Evolutionary conservation across 75 land plant genomes (phyloP), one percentile per base, ranked within the genome.

Genomic region (Pinus tabuliformis): DNA sequence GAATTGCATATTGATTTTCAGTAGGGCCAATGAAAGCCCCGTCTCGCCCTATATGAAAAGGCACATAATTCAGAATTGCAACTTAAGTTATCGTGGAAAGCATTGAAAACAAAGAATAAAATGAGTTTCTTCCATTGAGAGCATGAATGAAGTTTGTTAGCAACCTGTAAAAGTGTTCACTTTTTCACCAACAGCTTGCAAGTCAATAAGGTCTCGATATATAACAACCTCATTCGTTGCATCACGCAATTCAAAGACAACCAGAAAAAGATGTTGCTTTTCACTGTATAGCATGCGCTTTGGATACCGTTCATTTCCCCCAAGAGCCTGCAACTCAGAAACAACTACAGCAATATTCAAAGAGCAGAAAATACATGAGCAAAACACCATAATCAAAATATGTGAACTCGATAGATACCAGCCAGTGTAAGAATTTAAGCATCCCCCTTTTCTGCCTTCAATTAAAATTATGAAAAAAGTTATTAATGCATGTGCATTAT

Each of bases 211-310:
- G 62, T 97, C 99, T 79, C 93, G 84, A 82, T 97, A 95, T 42
- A 97, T 72, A 16, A 92, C 96, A 18, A 97, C 92, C 81, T 97
- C 99, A 88, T 86, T 89, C 21, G 86, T 75, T 71, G 90, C 59
- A 59, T 77, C 86, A 42, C 86, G 79, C 58, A 86, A 80, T 76
- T 95, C 99, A 81, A 95, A 97, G 76, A 92, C 86, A 59, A 91
- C 91, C 56, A 97, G 88, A 86, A 95, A 97, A 16, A 97, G 61
- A 66, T 91, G 93, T 75, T 91, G 98, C 82, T 91, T 94, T 76
- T 81, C 85, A 84, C 99, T 95, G 77, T 93, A 86, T 33, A 97
- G 64, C 73, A 97, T 89, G 77, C 76, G 75, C 58, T 85, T 91
- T 11, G 99, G 86, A 74, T 75, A 58, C 76, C 83, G 88, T 78